Base-by-base conservation (phyloP, 257 asterid genomes). In the Eustoma russellianum region DNA sequence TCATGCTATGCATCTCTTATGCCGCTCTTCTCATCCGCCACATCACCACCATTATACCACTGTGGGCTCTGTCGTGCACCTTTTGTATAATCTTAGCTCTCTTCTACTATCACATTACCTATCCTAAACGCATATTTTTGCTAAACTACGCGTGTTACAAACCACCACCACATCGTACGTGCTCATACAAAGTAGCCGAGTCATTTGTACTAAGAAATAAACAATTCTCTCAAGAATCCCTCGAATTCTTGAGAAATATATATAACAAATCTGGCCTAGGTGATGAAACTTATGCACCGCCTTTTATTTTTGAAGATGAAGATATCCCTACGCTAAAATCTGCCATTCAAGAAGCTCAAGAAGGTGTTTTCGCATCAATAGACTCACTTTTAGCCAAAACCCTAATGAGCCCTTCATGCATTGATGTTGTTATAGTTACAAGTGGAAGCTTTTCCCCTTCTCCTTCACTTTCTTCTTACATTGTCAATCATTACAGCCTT, bases 241-340 rank as follows among this genome's bases (percentile, higher is more conserved):
- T 57, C 5, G 74, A 72, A 0, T 81, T 85, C 68, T 79, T 81
- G 91, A 64, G 68, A 6, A 77, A 64, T 40, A 81, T 85, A 18
- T 73, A 63, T 50, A 55, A 41, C 28, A 81, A 73, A 56, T 85
- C 95, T 1, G 88, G 95, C 1, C 33, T 85, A 7, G 79, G 95
- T 0, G 86, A 82, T 9, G 84, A 79, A 44, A 82, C 95, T 9
- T 77, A 85, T 61, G 92, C 62, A 8, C 88, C 95, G 1, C 67
- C 77, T 1, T 82, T 77, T 76, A 73, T 85, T 17, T 82, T 79
- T 41, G 80, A 68, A 7, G 65, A 63, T 7, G 72, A 50, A 0
- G 48, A 58, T 8, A 38, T 6, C 11, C 81, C 86, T 30, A 57
- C 62, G 45, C 70, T 79, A 15, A 61, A 70, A 49, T 59, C 40